phyloP scores from a whole-genome alignment of 1,284 basidiomycete species.

The Fomitiporia mediterranea region DNA sequence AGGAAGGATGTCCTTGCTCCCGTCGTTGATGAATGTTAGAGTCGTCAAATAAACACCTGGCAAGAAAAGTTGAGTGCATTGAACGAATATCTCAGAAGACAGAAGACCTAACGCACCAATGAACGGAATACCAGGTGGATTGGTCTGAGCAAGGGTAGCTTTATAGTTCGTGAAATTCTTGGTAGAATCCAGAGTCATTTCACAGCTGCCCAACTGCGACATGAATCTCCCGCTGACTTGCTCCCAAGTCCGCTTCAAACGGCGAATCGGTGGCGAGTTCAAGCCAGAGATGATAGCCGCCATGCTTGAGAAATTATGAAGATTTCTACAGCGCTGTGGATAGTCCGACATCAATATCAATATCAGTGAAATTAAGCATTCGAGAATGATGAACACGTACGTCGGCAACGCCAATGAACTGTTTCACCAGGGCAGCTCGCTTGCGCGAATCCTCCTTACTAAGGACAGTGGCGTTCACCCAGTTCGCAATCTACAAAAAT shows the following conservation, averaged over 20 bases:
- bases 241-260: constrained; percentile 95
- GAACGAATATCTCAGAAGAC: neutral
- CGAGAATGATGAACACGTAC: constrained; percentile 44
- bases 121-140: constrained; percentile 96
- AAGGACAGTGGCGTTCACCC: constrained; percentile 91
- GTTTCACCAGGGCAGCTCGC: constrained; percentile 80
- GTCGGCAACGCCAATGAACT: constrained; percentile 91
- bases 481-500: constrained; percentile 70
- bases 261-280: constrained; percentile 90
- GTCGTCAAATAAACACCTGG: constrained; percentile 93
- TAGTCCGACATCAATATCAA: constrained; percentile 2
- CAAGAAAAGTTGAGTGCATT: neutral
- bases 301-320: constrained; percentile 96
- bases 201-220: constrained; percentile 62
- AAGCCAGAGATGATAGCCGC: constrained; percentile 94
- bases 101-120: constrained; percentile 72
- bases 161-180: constrained; percentile 95
- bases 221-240: constrained; percentile 74
- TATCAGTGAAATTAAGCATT: neutral
- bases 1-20: constrained; percentile 85
- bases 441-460: constrained; percentile 83
- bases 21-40: constrained; percentile 96
- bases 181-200: constrained; percentile 81
- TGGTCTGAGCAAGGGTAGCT: constrained; percentile 77
- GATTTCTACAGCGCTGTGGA: constrained; percentile 73